A percentile compares a stretch with the other conserved stretches of the same genome.
Conservation (phyloP, 306 rosid species). For the Quercus rubra region DNA sequence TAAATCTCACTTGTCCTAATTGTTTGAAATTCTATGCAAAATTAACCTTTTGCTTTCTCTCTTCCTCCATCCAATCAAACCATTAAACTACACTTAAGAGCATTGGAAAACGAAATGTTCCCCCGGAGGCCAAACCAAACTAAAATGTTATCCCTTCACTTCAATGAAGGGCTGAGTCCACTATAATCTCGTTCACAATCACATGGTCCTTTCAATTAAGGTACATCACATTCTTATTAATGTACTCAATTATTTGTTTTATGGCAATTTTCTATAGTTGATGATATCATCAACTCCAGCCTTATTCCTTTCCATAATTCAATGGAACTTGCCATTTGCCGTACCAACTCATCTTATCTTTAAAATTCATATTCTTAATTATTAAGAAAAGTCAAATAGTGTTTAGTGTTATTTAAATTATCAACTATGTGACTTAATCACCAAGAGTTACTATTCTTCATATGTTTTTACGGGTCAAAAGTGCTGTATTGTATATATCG, state of each 20-base stretch:
- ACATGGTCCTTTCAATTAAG: conserved; percentile 15
- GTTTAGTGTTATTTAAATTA: not conserved
- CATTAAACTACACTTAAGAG: too few relatives aligned
- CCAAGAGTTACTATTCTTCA: not conserved
- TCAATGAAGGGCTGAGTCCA: not conserved
- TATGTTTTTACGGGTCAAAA: not conserved
- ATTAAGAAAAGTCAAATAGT: conserved; percentile 16
- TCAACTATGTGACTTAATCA: not conserved
- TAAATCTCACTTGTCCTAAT: too few relatives aligned
- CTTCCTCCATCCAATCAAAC: too few relatives aligned
- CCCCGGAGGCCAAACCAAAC: not conserved
- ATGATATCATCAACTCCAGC: conserved; percentile 19
- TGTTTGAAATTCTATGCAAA: too few relatives aligned
- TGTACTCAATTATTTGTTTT: not conserved
- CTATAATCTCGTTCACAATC: conserved; percentile 10
- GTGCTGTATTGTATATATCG: not conserved
- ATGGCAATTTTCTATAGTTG: not conserved
- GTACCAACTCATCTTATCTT: conserved; percentile 4
- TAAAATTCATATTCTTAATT: conserved; percentile 9
- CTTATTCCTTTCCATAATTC: not conserved
- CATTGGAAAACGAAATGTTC: not conserved
- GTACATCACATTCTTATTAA: not conserved
- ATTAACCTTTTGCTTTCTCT: too few relatives aligned
- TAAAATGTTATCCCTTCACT: not conserved
- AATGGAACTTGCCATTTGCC: not conserved